Percentiles rank a stretch among this genome's conserved stretches.
These are phyloP conservation scores for Hortaea sp. DNA, from an alignment of 2,329 filamentous ascomycete species.

Conservation along the genomic window DNA sequence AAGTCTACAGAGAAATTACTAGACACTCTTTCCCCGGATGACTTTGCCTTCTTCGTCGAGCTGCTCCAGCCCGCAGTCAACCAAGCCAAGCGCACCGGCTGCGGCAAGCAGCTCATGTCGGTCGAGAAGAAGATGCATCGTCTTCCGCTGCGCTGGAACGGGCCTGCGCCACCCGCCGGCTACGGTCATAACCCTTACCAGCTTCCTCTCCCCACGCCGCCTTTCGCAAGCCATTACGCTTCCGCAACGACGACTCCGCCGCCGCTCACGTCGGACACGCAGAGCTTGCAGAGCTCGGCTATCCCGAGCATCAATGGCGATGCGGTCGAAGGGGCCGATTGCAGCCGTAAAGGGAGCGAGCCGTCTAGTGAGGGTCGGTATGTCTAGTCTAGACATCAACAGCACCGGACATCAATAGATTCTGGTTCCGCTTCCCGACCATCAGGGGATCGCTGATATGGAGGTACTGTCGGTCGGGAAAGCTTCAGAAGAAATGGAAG, in stretches of 20 bases:
- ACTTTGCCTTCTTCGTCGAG: conserved; percentile 33
- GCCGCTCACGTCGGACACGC: conserved; percentile 16
- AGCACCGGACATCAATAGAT: too few species aligned
- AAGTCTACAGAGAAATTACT: conserved; percentile 64
- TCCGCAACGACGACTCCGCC: conserved; percentile 18
- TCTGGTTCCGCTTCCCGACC: too few species aligned
- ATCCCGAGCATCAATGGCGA: conserved; percentile 24
- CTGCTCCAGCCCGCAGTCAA: conserved; percentile 35
- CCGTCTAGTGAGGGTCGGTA: background rate
- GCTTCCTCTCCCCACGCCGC: conserved; percentile 1
- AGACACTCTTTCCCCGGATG: conserved; percentile 30
- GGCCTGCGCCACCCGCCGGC: background rate
- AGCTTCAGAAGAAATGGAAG: too few species aligned
- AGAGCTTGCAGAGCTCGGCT: conserved; percentile 18
- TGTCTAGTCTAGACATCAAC: background rate
- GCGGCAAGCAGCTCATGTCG: conserved; percentile 34
- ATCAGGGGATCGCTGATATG: too few species aligned
- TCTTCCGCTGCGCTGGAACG: conserved; percentile 6
- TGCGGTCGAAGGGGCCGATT: conserved; percentile 23
- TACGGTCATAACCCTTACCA: conserved; percentile 3
- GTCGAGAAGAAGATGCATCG: conserved; percentile 42
- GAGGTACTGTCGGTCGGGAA: too few species aligned
- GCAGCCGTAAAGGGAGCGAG: conserved; percentile 15
- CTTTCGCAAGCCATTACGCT: conserved; percentile 14
- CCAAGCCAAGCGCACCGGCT: conserved; percentile 32